These are phyloP conservation scores for Lactifluus volemus DNA, from an alignment of 768 basidiomycete species.

Conservation along the genomic window DNA sequence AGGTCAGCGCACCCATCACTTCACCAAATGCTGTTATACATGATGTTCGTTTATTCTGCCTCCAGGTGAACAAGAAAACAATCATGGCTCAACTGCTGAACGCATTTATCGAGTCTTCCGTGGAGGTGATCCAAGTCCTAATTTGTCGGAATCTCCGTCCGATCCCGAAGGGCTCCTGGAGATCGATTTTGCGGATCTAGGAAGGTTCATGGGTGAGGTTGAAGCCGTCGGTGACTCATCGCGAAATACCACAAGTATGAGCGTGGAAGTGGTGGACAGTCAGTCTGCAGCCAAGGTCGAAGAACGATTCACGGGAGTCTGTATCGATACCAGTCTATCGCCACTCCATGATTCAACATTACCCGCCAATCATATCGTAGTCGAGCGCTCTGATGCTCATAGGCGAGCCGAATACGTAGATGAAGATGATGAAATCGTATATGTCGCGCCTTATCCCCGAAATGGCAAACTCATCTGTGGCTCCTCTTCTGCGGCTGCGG, in stretches of 20 bases:
- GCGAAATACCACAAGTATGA: not conserved
- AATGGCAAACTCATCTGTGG: not conserved
- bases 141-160: constrained; percentile 6
- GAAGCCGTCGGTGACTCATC: constrained; percentile 23
- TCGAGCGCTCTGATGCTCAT: constrained; percentile 13
- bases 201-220: constrained; percentile 35
- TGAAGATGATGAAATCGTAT: constrained; percentile 58
- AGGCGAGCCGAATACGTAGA: constrained; percentile 7
- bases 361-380: not conserved
- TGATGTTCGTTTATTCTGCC: not conserved
- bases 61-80: constrained; percentile 41
- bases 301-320: constrained; percentile 33
- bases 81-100: constrained; percentile 64
- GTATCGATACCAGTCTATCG: constrained; percentile 26
- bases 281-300: constrained; percentile 21
- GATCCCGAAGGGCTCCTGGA: constrained; percentile 24
- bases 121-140: constrained; percentile 19
- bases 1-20: constrained; percentile 29
- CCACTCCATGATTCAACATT: not conserved
- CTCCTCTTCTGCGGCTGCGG: not conserved
- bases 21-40: not conserved
- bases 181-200: constrained; percentile 60
- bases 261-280: not conserved
- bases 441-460: constrained; percentile 67
- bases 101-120: constrained; percentile 57